These are phyloP conservation scores for Cryptosporidium parvum DNA, from an alignment of 169 alveolate species.

Conservation along the genomic window DNA sequence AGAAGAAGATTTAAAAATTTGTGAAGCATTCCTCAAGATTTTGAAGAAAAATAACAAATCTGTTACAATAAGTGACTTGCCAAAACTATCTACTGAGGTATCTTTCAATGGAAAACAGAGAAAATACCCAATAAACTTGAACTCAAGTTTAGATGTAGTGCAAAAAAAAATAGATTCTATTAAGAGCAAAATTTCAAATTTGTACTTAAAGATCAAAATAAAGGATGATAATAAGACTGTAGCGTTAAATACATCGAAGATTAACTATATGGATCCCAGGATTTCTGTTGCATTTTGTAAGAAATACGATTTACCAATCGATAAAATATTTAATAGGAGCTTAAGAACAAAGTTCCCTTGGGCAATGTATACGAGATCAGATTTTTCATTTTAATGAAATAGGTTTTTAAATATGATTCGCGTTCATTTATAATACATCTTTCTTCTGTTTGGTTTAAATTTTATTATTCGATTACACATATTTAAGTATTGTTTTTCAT, in stretches of 20 bases:
- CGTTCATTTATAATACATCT: neutral
- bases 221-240: conserved; percentile 96
- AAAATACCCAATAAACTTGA: conserved; percentile 75
- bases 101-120: conserved; percentile 54
- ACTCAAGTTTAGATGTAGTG: conserved; percentile 65
- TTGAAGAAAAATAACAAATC: conserved; percentile 83
- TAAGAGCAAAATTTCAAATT: conserved; percentile 75
- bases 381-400: conserved; percentile 87
- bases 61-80: conserved; percentile 77
- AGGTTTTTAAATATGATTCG: neutral
- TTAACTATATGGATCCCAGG: conserved; percentile 99
- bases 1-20: conserved; percentile 87
- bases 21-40: conserved; percentile 85
- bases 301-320: conserved; percentile 95
- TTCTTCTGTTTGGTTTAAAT: conserved; percentile 50
- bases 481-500: conserved; percentile 12
- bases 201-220: conserved; percentile 83
- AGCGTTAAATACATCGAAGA: conserved; percentile 98
- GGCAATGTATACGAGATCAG: conserved; percentile 97
- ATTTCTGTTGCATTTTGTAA: conserved; percentile 97
- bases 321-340: conserved; percentile 94
- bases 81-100: conserved; percentile 77
- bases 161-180: conserved; percentile 75
- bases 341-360: conserved; percentile 96
- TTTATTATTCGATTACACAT: conserved; percentile 1